These are phyloP conservation scores for Populus euphratica DNA, from an alignment of 345 rosid genomes.

Conservation along the genomic window DNA sequence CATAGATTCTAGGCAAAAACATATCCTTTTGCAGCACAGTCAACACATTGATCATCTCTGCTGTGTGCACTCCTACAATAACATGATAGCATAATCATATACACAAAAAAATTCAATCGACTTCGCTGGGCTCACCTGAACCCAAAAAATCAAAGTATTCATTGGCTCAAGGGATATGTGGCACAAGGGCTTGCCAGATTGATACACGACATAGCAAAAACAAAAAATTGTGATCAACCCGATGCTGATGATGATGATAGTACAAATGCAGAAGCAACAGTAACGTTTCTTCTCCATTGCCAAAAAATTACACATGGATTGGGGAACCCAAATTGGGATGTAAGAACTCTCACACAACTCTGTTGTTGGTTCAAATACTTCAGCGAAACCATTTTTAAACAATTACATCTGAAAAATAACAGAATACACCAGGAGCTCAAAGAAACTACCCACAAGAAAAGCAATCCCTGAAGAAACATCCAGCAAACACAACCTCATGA, in stretches of 20 bases:
- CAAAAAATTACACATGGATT: neutral
- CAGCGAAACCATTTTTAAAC: too few relatives aligned
- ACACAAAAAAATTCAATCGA: neutral
- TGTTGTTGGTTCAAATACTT: too few relatives aligned
- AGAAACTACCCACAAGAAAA: too few relatives aligned
- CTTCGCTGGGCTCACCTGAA: conserved; percentile 4
- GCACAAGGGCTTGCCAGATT: conserved; percentile 19
- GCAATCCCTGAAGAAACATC: too few relatives aligned
- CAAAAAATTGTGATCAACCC: neutral
- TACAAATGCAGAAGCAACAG: neutral
- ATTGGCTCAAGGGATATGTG: conserved; percentile 6
- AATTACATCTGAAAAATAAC: too few relatives aligned
- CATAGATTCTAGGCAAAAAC: conserved; percentile 62
- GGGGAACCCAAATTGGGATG: too few relatives aligned
- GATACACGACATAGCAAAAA: conserved; percentile 11
- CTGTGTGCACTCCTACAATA: conserved; percentile 77
- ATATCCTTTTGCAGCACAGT: conserved; percentile 53
- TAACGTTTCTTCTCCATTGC: conserved; percentile 8
- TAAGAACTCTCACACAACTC: too few relatives aligned
- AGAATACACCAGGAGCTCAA: too few relatives aligned
- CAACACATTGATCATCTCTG: conserved; percentile 81
- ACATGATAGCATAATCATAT: too few relatives aligned
- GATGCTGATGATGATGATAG: neutral
- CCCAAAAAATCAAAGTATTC: conserved; percentile 26
- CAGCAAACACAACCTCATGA: too few relatives aligned